Evolutionary conservation across 2,329 filamentous ascomycete genomes (phyloP), one percentile per base, ranked within the genome.

Genomic region (Fusarium dlaminii): DNA sequence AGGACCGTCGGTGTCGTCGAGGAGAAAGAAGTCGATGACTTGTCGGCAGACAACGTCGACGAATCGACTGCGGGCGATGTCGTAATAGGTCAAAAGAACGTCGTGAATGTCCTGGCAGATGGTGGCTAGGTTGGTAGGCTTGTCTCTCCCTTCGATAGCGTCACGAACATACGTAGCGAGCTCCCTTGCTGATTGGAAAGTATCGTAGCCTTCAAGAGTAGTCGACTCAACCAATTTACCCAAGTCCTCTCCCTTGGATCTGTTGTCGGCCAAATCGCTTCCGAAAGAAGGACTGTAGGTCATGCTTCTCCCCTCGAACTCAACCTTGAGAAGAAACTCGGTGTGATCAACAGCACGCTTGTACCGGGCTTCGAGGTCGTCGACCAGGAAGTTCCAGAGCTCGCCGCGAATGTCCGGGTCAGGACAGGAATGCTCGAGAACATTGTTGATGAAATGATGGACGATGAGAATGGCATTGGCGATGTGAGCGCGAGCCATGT

Each of bases 11-110:
- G 84, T 76, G 1, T 87, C 86, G 3, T 80, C 81, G 0, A 92
- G 80, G 0, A 93, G 83, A 66, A 84, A 84, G 75, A 90, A 81
- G 48, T 88, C 86, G 4, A 88, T 82, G 0, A 86, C 89, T 70
- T 93, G 91, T 68, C 87, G 86, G 75, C 85, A 90, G 4, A 94
- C 79, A 7, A 84, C 87, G 73, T 94, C 91, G 4, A 92, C 86
- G 65, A 94, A 92, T 0, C 90, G 86, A 75, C 88, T 88, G 18
- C 83, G 84, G 0, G 90, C 85, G 3, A 92, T 87, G 32, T 88
- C 85, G 82, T 93, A 93, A 79, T 91, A 93, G 4, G 87, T 84
- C 34, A 84, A 79, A 0, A 93, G 82, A 3, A 89, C 87, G 66
- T 93, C 87, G 63, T 92, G 89, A 9, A 93, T 86, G 15, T 90